A percentile compares a stretch with the other conserved stretches of the same genome.
Evolutionary conservation across 2,329 filamentous ascomycete genomes (phyloP).

Genomic region (Aspergillus jensenii): DNA sequence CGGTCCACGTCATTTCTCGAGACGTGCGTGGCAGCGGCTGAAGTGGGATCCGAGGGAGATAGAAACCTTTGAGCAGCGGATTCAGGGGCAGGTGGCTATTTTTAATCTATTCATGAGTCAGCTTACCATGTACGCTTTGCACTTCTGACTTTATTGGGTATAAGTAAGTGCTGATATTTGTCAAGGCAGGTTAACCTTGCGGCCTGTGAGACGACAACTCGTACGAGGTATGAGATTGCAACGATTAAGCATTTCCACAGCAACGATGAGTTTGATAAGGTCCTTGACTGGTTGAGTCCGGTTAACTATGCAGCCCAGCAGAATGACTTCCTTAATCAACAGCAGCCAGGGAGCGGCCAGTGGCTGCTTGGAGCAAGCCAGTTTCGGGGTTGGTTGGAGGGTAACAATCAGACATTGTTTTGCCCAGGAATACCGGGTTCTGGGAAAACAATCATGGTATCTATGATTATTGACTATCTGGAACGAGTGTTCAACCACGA

Average conservation of each 20-base stretch:
- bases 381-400: conserved; percentile 13
- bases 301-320: conserved; percentile 3
- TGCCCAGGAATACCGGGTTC: conserved; percentile 26
- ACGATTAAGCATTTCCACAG: neutral
- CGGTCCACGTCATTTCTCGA: neutral
- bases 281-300: conserved; percentile 1
- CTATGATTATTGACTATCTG: conserved; percentile 39
- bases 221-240: neutral
- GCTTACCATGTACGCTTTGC: neutral
- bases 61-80: neutral
- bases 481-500: conserved; percentile 19
- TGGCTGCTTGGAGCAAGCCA: conserved; percentile 16
- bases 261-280: neutral
- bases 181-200: neutral
- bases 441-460: conserved; percentile 9
- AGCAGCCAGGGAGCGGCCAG: conserved; percentile 15
- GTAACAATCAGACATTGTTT: conserved; percentile 37
- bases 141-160: neutral
- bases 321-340: conserved; percentile 3
- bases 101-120: neutral
- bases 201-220: neutral
- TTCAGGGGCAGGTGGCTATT: neutral
- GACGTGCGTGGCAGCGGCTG: neutral
- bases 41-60: neutral
- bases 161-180: neutral